Percentiles rank a stretch among this genome's conserved stretches.
These are phyloP conservation scores for Hypocrella siamensis DNA, from an alignment of 2,329 filamentous ascomycete species.

Conservation along the genomic window DNA sequence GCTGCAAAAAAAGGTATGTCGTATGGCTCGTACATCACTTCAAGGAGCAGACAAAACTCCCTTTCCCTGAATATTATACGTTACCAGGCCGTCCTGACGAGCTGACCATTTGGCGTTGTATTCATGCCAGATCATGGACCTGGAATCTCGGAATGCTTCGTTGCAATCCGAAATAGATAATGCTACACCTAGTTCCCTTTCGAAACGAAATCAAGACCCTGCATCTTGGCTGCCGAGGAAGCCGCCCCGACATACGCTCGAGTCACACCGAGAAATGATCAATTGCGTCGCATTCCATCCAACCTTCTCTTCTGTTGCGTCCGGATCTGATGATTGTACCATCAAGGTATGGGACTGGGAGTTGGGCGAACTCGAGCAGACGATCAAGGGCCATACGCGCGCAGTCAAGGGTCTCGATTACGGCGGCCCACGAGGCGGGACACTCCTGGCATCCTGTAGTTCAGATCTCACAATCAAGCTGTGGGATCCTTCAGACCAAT, in stretches of 20 bases:
- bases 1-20: conserved; percentile 76
- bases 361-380: conserved; percentile 75
- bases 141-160: conserved; percentile 57
- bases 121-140: conserved; percentile 66
- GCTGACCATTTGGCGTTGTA: neutral
- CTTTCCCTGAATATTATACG: neutral
- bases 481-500: conserved; percentile 85
- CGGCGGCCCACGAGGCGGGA: conserved; percentile 67
- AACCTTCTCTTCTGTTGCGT: conserved; percentile 77
- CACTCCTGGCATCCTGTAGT: conserved; percentile 46
- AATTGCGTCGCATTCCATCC: conserved; percentile 89
- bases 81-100: no score
- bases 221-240: conserved; percentile 72
- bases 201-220: conserved; percentile 70
- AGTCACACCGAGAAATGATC: conserved; percentile 68
- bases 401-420: conserved; percentile 81
- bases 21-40: no score
- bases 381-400: conserved; percentile 83
- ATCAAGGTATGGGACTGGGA: conserved; percentile 99
- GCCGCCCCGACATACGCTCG: conserved; percentile 65
- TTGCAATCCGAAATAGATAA: conserved; percentile 76
- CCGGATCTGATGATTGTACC: conserved; percentile 79
- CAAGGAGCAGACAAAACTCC: no score
- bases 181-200: conserved; percentile 54
- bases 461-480: conserved; percentile 84